These are phyloP conservation scores for Typha latifolia DNA, from an alignment of 176 grass and related monocot genomes.

Conservation along the genomic window DNA sequence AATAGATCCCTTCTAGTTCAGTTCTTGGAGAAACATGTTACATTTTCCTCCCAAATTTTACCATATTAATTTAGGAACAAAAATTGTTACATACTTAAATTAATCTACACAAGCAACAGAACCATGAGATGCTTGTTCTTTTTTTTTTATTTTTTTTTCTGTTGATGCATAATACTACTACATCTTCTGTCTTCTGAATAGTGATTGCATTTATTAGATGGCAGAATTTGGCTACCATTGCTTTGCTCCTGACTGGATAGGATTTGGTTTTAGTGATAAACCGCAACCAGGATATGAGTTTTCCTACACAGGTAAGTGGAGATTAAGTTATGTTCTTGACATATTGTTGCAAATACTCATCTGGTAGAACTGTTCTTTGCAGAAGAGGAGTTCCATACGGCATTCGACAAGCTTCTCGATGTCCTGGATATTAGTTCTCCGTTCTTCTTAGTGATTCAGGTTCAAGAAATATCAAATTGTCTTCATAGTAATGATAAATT, in stretches of 20 bases:
- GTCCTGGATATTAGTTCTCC: conserved; percentile 56
- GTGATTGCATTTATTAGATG: conserved; percentile 56
- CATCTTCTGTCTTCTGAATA: conserved; percentile 24
- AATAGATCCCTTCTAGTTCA: background rate
- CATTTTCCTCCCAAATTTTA: background rate
- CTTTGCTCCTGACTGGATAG: conserved; percentile 92
- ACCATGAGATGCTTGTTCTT: background rate
- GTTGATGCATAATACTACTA: background rate
- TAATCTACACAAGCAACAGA: background rate
- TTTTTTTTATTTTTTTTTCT: background rate
- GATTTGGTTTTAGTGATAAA: conserved; percentile 97
- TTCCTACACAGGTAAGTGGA: conserved; percentile 63
- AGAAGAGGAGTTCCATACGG: conserved; percentile 83
- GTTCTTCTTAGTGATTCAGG: conserved; percentile 91
- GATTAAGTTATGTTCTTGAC: conserved; percentile 1
- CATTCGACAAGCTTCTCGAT: conserved; percentile 71
- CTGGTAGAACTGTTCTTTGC: conserved; percentile 18
- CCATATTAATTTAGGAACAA: too few relatives aligned
- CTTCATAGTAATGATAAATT: background rate
- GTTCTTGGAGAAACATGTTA: background rate
- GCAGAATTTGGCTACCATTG: conserved; percentile 76
- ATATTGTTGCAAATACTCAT: conserved; percentile 15
- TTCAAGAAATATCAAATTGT: conserved; percentile 3
- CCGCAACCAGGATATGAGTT: conserved; percentile 95
- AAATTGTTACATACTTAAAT: background rate